Base-by-base conservation (phyloP, 2,329 filamentous ascomycete genomes). In the Drechslerella coelobrocha region DNA sequence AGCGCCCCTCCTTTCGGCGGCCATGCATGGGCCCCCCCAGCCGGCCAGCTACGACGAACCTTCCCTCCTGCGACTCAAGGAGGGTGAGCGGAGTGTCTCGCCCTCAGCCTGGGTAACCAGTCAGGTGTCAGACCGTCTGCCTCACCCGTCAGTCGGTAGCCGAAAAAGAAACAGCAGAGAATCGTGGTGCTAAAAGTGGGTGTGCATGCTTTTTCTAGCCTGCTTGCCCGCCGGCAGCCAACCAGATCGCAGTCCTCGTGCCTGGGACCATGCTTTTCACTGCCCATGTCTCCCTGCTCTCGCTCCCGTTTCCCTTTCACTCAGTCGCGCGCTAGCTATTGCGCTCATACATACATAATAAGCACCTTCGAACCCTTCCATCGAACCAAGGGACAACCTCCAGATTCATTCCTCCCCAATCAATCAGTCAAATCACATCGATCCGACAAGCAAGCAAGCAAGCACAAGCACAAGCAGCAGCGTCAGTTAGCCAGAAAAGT, bases 41-140 rank as follows among this genome's bases (percentile, higher is more conserved):
- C 41, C 41, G 26, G 3, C 47, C 47, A 21, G 45, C 19, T 5
- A 23, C 17, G 24, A 24, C 26, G 37, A 47, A 23, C 53, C 41
- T 27, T 45, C 39, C 37, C 10, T 12, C 12, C 48, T 29, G 34
- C 57, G 31, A 60, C 52, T 61, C 45, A 56, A 57, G n/a, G 48
- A 59, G 66, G 52, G 66, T 63, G 66, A 71, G 66, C 53, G 59
- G 66, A 71, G 66, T 71, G 66, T 71, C 66, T 71, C 39, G 66
- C 66, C 66, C 66, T 71, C 59, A 59, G 53, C 53, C 59, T 71
- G 66, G 66, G 66, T 71, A 71, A 71, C 66, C 66, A 71, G 66
- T 71, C 66, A 71, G 59, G 59, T 71, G 66, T 71, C 66, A 71
- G 66, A 39, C 66, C 66, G 66, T 71, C 66, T 71, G 66, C 66